These are phyloP conservation scores for Discostella stelligeroides DNA, from an alignment of 108 stramenopile species.

Conservation along the genomic window DNA sequence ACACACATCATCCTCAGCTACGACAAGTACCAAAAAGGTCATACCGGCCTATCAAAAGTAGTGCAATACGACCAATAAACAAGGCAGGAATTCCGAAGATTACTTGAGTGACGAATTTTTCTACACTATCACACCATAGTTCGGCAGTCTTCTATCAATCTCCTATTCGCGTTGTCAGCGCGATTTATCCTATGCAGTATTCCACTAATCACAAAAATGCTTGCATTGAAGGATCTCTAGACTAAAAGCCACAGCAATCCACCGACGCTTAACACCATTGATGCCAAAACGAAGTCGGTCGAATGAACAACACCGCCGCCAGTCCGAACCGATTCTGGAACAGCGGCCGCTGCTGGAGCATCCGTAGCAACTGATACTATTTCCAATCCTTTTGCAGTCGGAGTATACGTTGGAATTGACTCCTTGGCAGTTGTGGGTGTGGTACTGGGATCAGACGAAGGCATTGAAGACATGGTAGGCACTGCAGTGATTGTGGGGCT, in stretches of 20 bases:
- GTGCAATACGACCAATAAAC: too few relatives aligned
- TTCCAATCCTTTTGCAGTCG: neutral
- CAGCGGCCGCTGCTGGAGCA: neutral
- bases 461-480: constrained; percentile 22
- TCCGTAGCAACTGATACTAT: neutral
- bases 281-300: neutral
- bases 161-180: too few relatives aligned
- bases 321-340: neutral
- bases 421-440: constrained; percentile 1
- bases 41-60: too few relatives aligned
- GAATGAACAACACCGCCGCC: neutral
- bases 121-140: too few relatives aligned
- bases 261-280: neutral
- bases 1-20: neutral
- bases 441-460: constrained; percentile 12
- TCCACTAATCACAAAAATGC: neutral
- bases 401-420: neutral
- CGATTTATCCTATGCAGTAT: too few relatives aligned
- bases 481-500: constrained; percentile 5
- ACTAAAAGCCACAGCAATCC: neutral
- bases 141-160: too few relatives aligned
- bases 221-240: neutral
- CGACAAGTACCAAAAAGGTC: too few relatives aligned
- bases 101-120: too few relatives aligned
- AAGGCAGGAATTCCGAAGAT: neutral